Conservation (phyloP, 768 basidiomycete species). For the Calocybe indica region DNA sequence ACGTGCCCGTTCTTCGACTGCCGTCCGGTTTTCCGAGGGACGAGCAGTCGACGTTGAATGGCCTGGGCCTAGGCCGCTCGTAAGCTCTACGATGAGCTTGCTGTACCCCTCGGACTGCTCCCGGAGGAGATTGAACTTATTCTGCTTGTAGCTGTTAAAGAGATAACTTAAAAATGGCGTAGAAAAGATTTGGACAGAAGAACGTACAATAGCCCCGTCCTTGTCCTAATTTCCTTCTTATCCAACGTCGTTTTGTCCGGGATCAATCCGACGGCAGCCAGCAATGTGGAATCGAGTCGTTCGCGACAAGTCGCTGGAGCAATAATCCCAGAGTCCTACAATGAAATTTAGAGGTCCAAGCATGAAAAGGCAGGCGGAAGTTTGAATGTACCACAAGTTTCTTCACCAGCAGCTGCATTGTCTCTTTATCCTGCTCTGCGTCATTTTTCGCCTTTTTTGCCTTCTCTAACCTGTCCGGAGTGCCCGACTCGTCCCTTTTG, state of each 20-base stretch:
- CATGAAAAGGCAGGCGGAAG: not conserved
- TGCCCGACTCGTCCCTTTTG: not conserved
- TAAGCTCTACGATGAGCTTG: slow-evolving; percentile 82
- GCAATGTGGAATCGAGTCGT: slow-evolving; percentile 60
- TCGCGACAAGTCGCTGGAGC: slow-evolving; percentile 62
- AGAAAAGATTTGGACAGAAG: not conserved
- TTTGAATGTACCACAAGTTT: slow-evolving; percentile 44
- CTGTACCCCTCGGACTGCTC: slow-evolving; percentile 98
- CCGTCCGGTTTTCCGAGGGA: slow-evolving; percentile 51
- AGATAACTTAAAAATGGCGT: slow-evolving; percentile 4
- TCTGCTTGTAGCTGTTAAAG: slow-evolving; percentile 82
- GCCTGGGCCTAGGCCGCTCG: slow-evolving; percentile 67
- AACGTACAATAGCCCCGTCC: slow-evolving; percentile 79
- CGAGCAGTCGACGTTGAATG: slow-evolving; percentile 64
- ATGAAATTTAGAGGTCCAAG: slow-evolving; percentile 2
- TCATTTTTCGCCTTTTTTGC: slow-evolving; percentile 42
- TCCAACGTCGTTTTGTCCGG: slow-evolving; percentile 60
- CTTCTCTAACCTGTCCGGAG: slow-evolving; percentile 13
- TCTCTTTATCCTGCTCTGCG: slow-evolving; percentile 60
- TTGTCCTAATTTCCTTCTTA: slow-evolving; percentile 75
- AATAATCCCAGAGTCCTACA: slow-evolving; percentile 54
- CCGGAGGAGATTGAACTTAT: slow-evolving; percentile 95
- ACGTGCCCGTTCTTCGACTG: slow-evolving; percentile 58
- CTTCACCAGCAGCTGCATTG: slow-evolving; percentile 51
- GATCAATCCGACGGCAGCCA: slow-evolving; percentile 62